A percentile compares a stretch with the other conserved stretches of the same genome.
Evolutionary conservation across 2,329 filamentous ascomycete genomes (phyloP).

Genomic region (Pseudogymnoascus sp.): DNA sequence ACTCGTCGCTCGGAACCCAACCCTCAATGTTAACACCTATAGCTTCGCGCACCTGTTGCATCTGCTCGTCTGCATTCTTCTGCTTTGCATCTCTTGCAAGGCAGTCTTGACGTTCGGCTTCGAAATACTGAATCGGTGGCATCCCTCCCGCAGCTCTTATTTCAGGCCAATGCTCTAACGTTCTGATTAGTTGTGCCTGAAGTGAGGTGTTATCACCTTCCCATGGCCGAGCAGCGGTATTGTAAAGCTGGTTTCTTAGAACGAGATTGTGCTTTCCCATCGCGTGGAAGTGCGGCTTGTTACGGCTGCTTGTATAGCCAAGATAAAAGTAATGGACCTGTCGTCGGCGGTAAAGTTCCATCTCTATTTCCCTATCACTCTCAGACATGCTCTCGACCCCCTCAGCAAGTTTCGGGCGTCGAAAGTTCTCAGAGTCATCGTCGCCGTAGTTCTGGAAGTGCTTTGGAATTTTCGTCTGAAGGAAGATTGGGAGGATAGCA

Average conservation of each 20-base stretch:
- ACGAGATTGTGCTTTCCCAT: conserved; percentile 16
- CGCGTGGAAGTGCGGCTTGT: conserved; percentile 18
- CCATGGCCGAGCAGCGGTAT: conserved; percentile 17
- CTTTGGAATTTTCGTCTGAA: conserved; percentile 27
- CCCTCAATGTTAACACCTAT: conserved; percentile 19
- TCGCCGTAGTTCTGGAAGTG: conserved; percentile 32
- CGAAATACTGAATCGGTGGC: conserved; percentile 15
- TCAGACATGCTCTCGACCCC: conserved; percentile 16
- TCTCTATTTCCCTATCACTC: conserved; percentile 17
- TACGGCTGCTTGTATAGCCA: conserved; percentile 15
- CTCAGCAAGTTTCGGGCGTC: conserved; percentile 15
- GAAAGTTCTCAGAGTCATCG: conserved; percentile 19
- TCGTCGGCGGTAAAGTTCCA: conserved; percentile 17
- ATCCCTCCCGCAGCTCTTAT: conserved; percentile 15
- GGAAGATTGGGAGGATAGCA: conserved; percentile 25
- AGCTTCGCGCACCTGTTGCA: conserved; percentile 17
- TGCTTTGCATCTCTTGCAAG: conserved; percentile 18
- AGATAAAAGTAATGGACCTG: conserved; percentile 21
- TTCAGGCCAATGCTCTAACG: conserved; percentile 17
- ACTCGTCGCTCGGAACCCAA: conserved; percentile 17
- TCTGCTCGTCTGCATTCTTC: conserved; percentile 17
- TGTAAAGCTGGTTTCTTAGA: conserved; percentile 19
- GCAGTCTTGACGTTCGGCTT: conserved; percentile 16
- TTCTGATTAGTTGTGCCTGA: conserved; percentile 18
- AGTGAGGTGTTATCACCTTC: conserved; percentile 21